Conservation (phyloP, 164 flowering plant species). For the Tetrastigma voinierianum region DNA sequence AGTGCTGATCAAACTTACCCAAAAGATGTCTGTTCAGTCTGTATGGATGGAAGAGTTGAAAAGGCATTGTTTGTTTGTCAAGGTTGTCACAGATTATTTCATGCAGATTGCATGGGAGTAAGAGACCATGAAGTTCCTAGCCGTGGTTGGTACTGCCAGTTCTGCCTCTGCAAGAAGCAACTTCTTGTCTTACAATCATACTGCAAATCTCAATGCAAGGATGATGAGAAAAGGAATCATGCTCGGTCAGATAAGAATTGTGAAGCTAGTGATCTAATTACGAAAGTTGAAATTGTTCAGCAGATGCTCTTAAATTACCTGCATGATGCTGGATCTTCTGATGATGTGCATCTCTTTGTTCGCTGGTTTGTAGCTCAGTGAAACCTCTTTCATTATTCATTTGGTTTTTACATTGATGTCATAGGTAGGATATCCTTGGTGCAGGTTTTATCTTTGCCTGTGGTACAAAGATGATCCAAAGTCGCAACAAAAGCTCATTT, state of each 20-base stretch:
- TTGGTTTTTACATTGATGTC: conserved; percentile 11
- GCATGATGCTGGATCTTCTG: conserved; percentile 67
- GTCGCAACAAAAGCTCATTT: conserved; percentile 55
- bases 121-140: conserved; percentile 51
- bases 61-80: conserved; percentile 52
- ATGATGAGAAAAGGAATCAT: conserved; percentile 26
- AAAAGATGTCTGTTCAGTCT: conserved; percentile 64
- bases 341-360: conserved; percentile 71
- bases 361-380: conserved; percentile 64
- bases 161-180: conserved; percentile 78
- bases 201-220: conserved; percentile 57
- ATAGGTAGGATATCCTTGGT: conserved; percentile 11
- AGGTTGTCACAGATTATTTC: conserved; percentile 76
- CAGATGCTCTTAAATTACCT: conserved; percentile 88
- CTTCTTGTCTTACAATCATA: conserved; percentile 66
- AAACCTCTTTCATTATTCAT: not conserved
- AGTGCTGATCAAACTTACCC: conserved; percentile 27
- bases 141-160: conserved; percentile 59
- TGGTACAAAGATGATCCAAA: conserved; percentile 95
- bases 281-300: conserved; percentile 70
- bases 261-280: conserved; percentile 33
- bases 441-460: conserved; percentile 91
- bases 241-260: conserved; percentile 24
- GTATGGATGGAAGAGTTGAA: conserved; percentile 57
- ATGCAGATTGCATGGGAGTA: conserved; percentile 79